Conservation (phyloP, 495 filamentous ascomycete species). For the Penicillium steckii region DNA sequence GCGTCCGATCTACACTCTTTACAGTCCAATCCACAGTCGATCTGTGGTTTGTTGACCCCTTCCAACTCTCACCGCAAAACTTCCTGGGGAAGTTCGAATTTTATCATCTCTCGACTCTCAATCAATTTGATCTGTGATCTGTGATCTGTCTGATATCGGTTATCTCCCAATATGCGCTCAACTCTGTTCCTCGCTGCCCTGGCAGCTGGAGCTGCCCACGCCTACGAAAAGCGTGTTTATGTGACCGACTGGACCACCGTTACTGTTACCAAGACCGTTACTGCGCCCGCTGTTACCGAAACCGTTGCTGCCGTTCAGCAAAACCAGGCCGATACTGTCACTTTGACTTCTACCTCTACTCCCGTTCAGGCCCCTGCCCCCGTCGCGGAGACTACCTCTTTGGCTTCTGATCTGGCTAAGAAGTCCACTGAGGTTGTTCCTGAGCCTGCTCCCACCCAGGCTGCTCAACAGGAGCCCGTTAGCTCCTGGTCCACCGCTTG, state of each 20-base stretch:
- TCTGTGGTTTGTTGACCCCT: constrained; percentile 29
- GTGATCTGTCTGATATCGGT: constrained; percentile 15
- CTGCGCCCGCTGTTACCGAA: constrained; percentile 35
- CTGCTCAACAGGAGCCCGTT: neutral
- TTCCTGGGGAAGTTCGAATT: constrained; percentile 43
- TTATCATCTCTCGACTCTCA: neutral
- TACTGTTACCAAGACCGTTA: constrained; percentile 63
- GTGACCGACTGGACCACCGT: constrained; percentile 56
- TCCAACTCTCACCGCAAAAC: constrained; percentile 13
- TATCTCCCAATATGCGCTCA: constrained; percentile 60
- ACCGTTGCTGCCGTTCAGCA: constrained; percentile 12
- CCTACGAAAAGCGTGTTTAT: constrained; percentile 53
- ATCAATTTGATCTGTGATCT: constrained; percentile 21
- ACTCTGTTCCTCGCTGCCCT: constrained; percentile 60
- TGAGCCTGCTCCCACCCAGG: constrained; percentile 12
- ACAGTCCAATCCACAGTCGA: constrained; percentile 35
- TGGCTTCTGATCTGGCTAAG: constrained; percentile 11
- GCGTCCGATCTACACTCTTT: constrained; percentile 22
- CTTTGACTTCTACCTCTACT: constrained; percentile 11
- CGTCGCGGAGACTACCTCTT: neutral
- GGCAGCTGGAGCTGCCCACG: constrained; percentile 60
- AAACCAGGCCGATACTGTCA: constrained; percentile 9
- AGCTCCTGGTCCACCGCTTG: constrained; percentile 16
- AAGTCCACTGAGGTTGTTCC: constrained; percentile 19
- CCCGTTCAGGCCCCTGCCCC: constrained; percentile 7